These are phyloP conservation scores for Bryoglossum gracile DNA, from an alignment of 495 filamentous ascomycete genomes.

Conservation along the genomic window DNA sequence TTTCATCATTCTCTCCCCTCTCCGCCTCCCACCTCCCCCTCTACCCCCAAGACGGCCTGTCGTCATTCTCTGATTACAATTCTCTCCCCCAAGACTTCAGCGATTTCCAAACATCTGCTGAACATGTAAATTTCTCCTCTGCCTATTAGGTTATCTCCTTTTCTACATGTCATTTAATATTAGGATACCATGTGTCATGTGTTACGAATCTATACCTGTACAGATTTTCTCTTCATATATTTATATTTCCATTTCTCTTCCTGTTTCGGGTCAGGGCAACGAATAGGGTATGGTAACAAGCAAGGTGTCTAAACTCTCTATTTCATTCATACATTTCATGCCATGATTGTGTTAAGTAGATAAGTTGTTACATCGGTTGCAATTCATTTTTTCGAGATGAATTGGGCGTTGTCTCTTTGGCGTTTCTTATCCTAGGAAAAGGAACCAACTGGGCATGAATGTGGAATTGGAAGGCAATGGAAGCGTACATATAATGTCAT, in stretches of 20 bases:
- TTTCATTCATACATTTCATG: not conserved
- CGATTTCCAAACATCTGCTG: not conserved
- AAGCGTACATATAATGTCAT: not conserved
- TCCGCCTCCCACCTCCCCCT: too few species aligned
- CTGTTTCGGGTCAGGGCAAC: too few species aligned
- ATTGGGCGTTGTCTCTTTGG: not conserved
- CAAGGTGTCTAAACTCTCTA: slow-evolving; percentile 3
- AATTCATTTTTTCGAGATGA: not conserved
- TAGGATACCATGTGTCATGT: too few species aligned
- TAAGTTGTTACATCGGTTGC: not conserved
- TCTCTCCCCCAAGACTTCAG: not conserved
- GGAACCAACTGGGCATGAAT: not conserved
- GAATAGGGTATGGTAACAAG: slow-evolving; percentile 7
- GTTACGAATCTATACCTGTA: too few species aligned
- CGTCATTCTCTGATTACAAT: slow-evolving; percentile 11
- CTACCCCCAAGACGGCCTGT: not conserved
- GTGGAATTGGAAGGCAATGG: too few species aligned
- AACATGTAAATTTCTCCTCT: not conserved
- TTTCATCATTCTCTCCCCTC: too few species aligned
- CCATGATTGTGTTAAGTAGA: not conserved
- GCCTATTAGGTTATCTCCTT: too few species aligned
- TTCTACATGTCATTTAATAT: too few species aligned
- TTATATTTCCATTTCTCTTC: not conserved
- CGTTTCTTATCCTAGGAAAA: not conserved
- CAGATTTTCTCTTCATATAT: not conserved